Base-by-base conservation (phyloP, 2,329 filamentous ascomycete species). In the Colletotrichum sp. region DNA sequence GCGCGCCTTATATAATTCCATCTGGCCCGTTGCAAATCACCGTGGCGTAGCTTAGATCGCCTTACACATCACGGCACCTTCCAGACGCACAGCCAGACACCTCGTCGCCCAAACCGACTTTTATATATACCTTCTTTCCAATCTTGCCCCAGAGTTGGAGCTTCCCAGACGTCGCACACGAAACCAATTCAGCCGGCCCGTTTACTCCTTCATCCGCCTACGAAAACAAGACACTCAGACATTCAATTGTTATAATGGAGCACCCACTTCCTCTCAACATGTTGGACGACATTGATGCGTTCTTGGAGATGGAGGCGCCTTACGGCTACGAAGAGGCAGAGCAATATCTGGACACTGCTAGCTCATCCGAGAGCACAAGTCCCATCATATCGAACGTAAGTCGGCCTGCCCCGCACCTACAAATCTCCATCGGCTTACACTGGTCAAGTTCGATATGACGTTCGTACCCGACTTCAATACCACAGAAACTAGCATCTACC, bases 401-500 rank as follows among this genome's bases (percentile, higher is more conserved):
- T 55, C 8, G 13, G 3, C 7, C 18, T 18, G 24, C 8, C 18
- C n/a, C 28, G 24, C 34, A 30, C 18, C 18, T 15, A 8, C 32
- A 59, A 5, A 49, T 9, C n/a, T 5, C 18, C 62, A 62, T 65
- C 70, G 55, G 30, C 69, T 76, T 24, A 73, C 30, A 36, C 26
- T 8, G 28, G 8, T 24, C 9, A 24, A 79, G 78, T 79, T 79
- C 28, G 78, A 79, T 30, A 71, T 78, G 55, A 70, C 71, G n/a
- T 72, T 78, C 16, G 52, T 81, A 9, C 77, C 78, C 32, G 82
- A 84, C 26, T 79, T 81, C 62, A 78, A 78, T 72, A 69, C 79
- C 75, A 39, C 79, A 9, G 78, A 81, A 32, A 77, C 73, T 18
- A 64, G 71, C 67, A 79, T 82, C n/a, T 85, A 85, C 52, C 83